Evolutionary conservation across 176 grass and related monocot genomes (phyloP).

Genomic region (Musa itinerans): DNA sequence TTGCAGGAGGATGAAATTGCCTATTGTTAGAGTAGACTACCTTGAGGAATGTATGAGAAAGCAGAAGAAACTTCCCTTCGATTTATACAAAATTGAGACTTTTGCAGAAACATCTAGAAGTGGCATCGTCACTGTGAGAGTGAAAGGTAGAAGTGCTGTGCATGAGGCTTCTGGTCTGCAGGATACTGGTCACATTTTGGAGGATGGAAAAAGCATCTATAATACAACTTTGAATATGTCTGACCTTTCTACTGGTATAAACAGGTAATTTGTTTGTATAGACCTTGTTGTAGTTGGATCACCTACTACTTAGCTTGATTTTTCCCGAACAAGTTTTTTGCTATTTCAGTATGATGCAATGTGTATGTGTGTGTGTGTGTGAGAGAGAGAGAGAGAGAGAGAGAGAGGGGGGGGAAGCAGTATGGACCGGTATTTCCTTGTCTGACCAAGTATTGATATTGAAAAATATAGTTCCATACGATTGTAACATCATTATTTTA

Average conservation of each 20-base stretch:
- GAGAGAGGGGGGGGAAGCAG: no score
- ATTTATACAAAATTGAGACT: conserved; percentile 63
- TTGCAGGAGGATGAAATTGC: conserved; percentile 86
- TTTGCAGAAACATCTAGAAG: conserved; percentile 48
- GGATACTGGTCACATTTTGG: conserved; percentile 89
- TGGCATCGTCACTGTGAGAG: conserved; percentile 78
- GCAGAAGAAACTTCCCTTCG: conserved; percentile 66
- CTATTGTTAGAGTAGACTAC: conserved; percentile 67
- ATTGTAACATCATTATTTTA: no score
- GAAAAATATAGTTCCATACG: no score
- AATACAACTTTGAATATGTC: conserved; percentile 96
- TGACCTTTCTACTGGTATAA: conserved; percentile 81
- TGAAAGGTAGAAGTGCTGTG: conserved; percentile 91
- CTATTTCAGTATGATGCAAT: not conserved
- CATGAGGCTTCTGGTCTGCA: conserved; percentile 93
- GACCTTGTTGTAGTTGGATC: not conserved
- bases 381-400: no score
- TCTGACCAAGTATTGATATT: no score
- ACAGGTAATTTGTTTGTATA: conserved; percentile 44
- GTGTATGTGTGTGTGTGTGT: no score
- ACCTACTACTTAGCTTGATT: not conserved
- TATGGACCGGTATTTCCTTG: no score
- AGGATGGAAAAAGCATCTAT: conserved; percentile 82
- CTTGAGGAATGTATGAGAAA: conserved; percentile 58
- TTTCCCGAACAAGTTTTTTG: not conserved